phyloP scores from a whole-genome alignment of 2,329 filamentous ascomycete species.

The Immersiporthe knoxdaviesiana region DNA sequence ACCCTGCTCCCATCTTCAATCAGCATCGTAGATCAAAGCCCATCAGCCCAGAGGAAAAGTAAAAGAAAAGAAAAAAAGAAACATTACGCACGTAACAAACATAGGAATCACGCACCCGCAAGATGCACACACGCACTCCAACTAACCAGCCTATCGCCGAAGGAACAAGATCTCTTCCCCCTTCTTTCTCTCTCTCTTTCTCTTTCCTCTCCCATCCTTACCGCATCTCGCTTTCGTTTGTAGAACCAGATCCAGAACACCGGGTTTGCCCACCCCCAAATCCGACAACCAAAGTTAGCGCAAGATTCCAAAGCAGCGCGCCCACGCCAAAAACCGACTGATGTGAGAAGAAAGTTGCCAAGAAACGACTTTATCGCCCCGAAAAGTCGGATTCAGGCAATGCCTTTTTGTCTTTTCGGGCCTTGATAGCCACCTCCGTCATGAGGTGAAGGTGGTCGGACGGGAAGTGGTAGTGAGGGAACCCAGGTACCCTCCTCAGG shows the following conservation, averaged over 20 bases:
- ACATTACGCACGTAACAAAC: background rate
- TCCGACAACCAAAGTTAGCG: constrained; percentile 29
- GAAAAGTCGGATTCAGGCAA: constrained; percentile 63
- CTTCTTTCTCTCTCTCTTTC: no score
- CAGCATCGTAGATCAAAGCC: constrained; percentile 21
- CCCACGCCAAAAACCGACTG: constrained; percentile 16
- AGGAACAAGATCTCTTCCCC: constrained; percentile 14
- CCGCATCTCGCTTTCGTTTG: constrained; percentile 24
- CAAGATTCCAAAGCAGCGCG: constrained; percentile 25
- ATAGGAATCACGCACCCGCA: constrained; percentile 8
- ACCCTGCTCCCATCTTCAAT: constrained; percentile 19
- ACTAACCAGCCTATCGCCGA: constrained; percentile 10
- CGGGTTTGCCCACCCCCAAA: constrained; percentile 18
- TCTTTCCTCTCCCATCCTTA: background rate
- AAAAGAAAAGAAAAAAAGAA: background rate
- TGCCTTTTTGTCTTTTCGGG: constrained; percentile 78
- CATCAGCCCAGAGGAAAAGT: background rate
- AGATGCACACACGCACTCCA: background rate
- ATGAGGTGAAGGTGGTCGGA: constrained; percentile 90
- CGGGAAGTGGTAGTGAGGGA: constrained; percentile 93
- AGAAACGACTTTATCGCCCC: constrained; percentile 31
- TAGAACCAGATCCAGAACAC: constrained; percentile 31
- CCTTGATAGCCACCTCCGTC: constrained; percentile 87
- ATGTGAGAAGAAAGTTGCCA: constrained; percentile 18
- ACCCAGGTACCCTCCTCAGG: constrained; percentile 83